phyloP scores from a whole-genome alignment of 108 stramenopile species.

The Mediolabrus comicus region DNA sequence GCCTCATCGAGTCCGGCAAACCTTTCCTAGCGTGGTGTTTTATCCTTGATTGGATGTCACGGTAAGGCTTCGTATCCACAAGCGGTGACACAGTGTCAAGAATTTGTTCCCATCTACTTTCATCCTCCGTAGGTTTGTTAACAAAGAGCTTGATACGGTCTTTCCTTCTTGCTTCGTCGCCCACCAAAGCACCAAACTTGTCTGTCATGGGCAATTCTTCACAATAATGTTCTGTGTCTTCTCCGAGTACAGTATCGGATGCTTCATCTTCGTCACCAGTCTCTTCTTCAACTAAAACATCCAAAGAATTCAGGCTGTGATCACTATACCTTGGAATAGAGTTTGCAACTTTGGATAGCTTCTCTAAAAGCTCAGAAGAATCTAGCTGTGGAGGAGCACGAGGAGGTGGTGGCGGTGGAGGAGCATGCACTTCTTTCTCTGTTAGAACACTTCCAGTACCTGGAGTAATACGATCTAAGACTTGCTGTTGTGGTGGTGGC shows the following conservation, averaged over 20 bases:
- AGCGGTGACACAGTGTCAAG: slow-evolving; percentile 10
- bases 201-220: neutral
- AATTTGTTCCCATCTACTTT: slow-evolving; percentile 28
- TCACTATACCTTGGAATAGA: too few species aligned
- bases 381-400: neutral
- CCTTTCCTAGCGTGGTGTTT: slow-evolving; percentile 30
- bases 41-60: slow-evolving; percentile 8
- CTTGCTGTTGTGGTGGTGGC: neutral
- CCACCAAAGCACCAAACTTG: neutral
- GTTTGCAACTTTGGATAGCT: neutral
- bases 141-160: neutral
- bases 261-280: neutral
- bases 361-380: neutral
- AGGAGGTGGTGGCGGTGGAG: neutral
- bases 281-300: neutral
- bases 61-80: neutral
- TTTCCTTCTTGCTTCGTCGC: neutral
- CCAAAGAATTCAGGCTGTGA: too few species aligned
- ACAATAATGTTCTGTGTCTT: neutral
- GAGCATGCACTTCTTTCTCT: neutral
- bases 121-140: neutral
- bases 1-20: slow-evolving; percentile 23
- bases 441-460: neutral
- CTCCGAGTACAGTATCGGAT: neutral
- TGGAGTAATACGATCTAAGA: neutral